Percentiles rank a stretch among this genome's conserved stretches.
phyloP scores from a whole-genome alignment of 2,329 filamentous ascomycete species.

The Ambrosiella xylebori region DNA sequence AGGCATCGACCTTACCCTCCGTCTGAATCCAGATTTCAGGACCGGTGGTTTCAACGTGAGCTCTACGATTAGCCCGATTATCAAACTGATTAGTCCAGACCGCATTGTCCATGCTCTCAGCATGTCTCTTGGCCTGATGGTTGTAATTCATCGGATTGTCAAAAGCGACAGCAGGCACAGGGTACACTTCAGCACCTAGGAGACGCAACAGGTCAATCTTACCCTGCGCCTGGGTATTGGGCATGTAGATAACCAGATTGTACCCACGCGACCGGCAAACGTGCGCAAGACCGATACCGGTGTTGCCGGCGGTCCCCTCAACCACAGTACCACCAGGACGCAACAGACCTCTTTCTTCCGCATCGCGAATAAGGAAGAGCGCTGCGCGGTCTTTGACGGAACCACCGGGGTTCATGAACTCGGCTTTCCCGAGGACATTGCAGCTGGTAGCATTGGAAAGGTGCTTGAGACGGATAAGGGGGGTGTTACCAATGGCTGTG shows the following conservation, averaged over 20 bases:
- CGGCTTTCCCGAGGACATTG: constrained; percentile 87
- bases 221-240: constrained; percentile 92
- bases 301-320: constrained; percentile 94
- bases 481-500: constrained; percentile 89
- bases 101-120: constrained; percentile 68
- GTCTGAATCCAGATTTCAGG: constrained; percentile 97
- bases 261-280: constrained; percentile 88
- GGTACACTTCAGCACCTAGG: constrained; percentile 86
- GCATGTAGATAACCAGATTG: constrained; percentile 97
- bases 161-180: constrained; percentile 87
- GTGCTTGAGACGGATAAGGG: constrained; percentile 73
- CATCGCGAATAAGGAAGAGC: constrained; percentile 82
- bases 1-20: constrained; percentile 68
- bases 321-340: constrained; percentile 81
- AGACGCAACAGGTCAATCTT: constrained; percentile 88
- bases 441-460: constrained; percentile 85
- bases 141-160: constrained; percentile 97
- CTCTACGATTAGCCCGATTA: constrained; percentile 81
- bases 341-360: constrained; percentile 72
- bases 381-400: constrained; percentile 93
- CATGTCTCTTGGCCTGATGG: constrained; percentile 81
- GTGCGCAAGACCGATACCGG: constrained; percentile 91
- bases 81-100: constrained; percentile 99
- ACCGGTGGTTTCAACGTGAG: constrained; percentile 91
- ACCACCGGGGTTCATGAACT: constrained; percentile 97